phyloP scores from a whole-genome alignment of 1,284 basidiomycete genomes.

The Schizophyllum commune region DNA sequence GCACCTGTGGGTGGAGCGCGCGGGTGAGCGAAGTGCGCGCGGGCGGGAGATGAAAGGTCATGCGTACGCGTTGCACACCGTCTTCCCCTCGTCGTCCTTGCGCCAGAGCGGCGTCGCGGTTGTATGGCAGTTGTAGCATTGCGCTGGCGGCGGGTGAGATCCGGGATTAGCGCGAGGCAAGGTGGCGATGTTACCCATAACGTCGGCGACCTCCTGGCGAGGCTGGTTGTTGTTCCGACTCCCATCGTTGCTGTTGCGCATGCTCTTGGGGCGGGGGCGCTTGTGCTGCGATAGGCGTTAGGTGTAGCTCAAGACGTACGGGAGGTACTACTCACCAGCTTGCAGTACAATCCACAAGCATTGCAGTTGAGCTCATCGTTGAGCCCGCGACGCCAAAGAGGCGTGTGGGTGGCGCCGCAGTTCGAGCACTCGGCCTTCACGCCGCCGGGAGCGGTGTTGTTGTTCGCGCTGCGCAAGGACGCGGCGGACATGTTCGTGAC shows the following conservation, averaged over 20 bases:
- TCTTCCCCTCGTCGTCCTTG: conserved; percentile 87
- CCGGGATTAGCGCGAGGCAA: conserved; percentile 14
- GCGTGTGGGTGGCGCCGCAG: conserved; percentile 77
- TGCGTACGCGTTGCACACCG: conserved; percentile 85
- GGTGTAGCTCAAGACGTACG: conserved; percentile 13
- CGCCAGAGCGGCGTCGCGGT: conserved; percentile 88
- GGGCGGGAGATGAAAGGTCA: conserved; percentile 16
- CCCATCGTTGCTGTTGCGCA: conserved; percentile 68
- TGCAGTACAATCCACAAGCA: conserved; percentile 75
- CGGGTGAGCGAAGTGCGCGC: conserved; percentile 7
- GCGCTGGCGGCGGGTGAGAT: conserved; percentile 37
- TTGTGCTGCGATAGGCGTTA: conserved; percentile 46
- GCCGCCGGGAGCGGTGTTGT: conserved; percentile 55
- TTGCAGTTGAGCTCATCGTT: conserved; percentile 83
- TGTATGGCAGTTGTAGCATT: conserved; percentile 87
- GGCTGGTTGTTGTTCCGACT: conserved; percentile 48
- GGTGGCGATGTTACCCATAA: conserved; percentile 36
- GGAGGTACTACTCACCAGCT: conserved; percentile 45
- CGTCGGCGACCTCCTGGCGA: conserved; percentile 48
- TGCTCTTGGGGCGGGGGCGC: conserved; percentile 75
- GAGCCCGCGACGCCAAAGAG: conserved; percentile 72
- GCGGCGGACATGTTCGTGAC: conserved; percentile 43
- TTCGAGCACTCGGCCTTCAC: conserved; percentile 79
- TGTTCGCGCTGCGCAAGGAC: conserved; percentile 22
- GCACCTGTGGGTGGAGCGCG: conserved; percentile 24